Base-by-base conservation (phyloP, 352 stramenopile species). In the Globisporangium paroecandrum region DNA sequence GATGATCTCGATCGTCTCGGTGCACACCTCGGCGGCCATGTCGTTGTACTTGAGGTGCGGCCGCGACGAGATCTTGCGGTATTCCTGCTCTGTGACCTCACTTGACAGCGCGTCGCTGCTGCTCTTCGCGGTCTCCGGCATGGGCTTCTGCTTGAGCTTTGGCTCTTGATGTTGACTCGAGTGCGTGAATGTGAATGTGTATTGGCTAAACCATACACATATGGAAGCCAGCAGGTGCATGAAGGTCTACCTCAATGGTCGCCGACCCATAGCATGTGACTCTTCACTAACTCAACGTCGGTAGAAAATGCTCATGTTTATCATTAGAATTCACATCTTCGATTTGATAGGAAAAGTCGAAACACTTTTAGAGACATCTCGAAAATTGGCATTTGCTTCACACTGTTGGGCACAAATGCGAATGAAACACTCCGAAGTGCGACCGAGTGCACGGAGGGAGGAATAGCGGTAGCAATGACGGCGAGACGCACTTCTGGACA, bases 1-100 rank as follows among this genome's bases (percentile, higher is more conserved):
- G 68, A 98, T 97, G 69, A 99, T 96, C 81, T 99, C 95, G 60
- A 98, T 91, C 10, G 90, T 93, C 77, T 99, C 95, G 38, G 87
- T 96, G 61, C 91, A 96, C 81, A 98, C 95, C 74, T 99, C 95
- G 53, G 84, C 89, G 9, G 91, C 94, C 95, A 98, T 96, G 65
- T 95, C 89, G 62, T 92, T 94, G 79, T 83, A 72, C 72, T 94
- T 93, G 49, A 92, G 74, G 63, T 92, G 83, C 49, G 85, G 85
- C 10, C 84, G 83, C 66, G 85, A 94, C 59, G 82, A 92, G 73
- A 94, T 91, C 79, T 94, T 93, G 71, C 81, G 82, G 73, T 93
- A 91, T 68, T 94, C 82, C 59, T 84, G 74, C 69, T 91, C 85
- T 32, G 82, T 87, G 54, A 91, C 68, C 73, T 93, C 85, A 3